Conservation (phyloP, 768 basidiomycete genomes). For the Exidia glandulosa region DNA sequence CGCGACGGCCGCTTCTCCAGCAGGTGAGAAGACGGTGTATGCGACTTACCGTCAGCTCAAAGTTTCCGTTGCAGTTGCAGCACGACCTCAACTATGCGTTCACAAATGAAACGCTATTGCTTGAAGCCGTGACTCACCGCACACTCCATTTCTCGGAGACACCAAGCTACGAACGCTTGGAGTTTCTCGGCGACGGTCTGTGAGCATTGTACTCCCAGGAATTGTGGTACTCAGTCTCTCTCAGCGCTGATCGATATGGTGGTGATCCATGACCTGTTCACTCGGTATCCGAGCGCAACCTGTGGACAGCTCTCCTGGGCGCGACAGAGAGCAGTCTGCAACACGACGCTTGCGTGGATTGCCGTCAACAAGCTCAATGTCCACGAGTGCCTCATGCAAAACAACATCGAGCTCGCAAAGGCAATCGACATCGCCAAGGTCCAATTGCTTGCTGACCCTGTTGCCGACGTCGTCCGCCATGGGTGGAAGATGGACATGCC, state of each 20-base stretch:
- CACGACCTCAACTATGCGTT: conserved; percentile 61
- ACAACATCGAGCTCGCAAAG: conserved; percentile 52
- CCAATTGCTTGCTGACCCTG: conserved; percentile 42
- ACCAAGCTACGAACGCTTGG: conserved; percentile 73
- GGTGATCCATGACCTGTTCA: conserved; percentile 59
- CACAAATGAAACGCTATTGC: conserved; percentile 44
- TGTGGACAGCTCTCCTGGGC: conserved; percentile 70
- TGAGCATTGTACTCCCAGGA: conserved; percentile 4
- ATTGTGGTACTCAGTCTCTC: not conserved
- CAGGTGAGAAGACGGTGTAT: conserved; percentile 3
- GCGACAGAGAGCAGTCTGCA: conserved; percentile 60
- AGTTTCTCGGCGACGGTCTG: conserved; percentile 85
- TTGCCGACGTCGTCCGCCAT: conserved; percentile 49
- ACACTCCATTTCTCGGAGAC: conserved; percentile 46
- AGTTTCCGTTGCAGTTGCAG: conserved; percentile 31
- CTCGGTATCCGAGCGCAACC: conserved; percentile 56
- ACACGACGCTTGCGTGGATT: conserved; percentile 57
- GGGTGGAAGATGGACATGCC: conserved; percentile 82
- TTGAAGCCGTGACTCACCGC: conserved; percentile 81
- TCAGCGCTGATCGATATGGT: conserved; percentile 63
- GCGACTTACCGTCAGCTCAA: not conserved
- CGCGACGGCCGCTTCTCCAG: conserved; percentile 36
- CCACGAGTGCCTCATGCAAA: conserved; percentile 61
- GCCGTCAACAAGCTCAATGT: conserved; percentile 53
- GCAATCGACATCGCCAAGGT: conserved; percentile 55